Evolutionary conservation across 208 protist species (phyloP).

Genomic region (Spironucleus salmonicida): DNA sequence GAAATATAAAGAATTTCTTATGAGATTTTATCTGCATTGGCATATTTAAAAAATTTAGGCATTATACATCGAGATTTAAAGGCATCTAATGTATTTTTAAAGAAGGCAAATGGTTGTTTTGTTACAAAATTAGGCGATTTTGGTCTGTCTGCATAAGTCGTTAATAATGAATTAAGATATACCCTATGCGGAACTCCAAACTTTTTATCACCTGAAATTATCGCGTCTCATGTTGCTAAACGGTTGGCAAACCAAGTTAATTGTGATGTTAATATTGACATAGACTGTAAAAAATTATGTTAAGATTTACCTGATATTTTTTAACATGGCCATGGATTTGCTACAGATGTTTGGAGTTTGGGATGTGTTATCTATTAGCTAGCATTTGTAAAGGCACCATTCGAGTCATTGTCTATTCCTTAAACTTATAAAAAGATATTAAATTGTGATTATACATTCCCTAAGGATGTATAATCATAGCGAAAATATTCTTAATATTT

Average conservation of each 20-base stretch:
- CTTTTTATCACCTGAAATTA: conserved; percentile 27
- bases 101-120: neutral
- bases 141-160: conserved; percentile 16
- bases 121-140: conserved; percentile 26
- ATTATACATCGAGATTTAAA: conserved; percentile 53
- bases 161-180: neutral
- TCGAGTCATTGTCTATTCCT: conserved; percentile 20
- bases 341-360: conserved; percentile 29
- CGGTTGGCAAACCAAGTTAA: neutral
- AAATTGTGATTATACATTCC: conserved; percentile 4
- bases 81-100: conserved; percentile 46
- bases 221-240: neutral
- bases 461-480: no score
- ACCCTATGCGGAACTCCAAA: conserved; percentile 34
- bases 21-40: conserved; percentile 42
- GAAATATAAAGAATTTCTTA: conserved; percentile 14
- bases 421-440: conserved; percentile 26
- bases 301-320: neutral
- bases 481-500: no score
- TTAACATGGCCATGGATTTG: conserved; percentile 6
- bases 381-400: conserved; percentile 22
- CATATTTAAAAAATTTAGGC: conserved; percentile 40
- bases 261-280: neutral
- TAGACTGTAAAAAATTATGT: conserved; percentile 11
- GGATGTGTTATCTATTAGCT: conserved; percentile 19